These are phyloP conservation scores for Penicillium brevicompactum DNA, from an alignment of 2,329 filamentous ascomycete genomes.

Conservation along the genomic window DNA sequence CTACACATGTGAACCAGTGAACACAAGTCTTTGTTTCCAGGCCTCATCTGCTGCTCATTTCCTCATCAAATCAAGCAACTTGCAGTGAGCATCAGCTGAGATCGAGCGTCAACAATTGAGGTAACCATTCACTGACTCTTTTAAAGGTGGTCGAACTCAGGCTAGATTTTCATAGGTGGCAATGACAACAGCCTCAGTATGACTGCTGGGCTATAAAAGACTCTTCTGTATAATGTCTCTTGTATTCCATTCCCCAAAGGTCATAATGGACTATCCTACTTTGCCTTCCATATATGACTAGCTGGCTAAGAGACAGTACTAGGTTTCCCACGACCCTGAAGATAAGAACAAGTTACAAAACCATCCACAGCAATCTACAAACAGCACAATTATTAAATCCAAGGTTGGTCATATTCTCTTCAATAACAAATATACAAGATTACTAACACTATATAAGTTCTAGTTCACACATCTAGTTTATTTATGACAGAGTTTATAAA, in stretches of 20 bases:
- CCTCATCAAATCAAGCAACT: neutral
- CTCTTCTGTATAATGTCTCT: neutral
- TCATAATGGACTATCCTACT: neutral
- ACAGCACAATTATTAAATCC: neutral
- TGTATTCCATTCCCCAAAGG: neutral
- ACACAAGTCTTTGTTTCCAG: no score
- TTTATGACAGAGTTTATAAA: slow-evolving; percentile 1
- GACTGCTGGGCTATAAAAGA: neutral
- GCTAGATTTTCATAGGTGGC: neutral
- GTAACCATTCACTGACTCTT: neutral
- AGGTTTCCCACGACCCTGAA: no score
- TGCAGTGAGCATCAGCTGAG: neutral
- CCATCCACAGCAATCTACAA: neutral
- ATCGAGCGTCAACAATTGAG: neutral
- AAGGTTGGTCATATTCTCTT: neutral
- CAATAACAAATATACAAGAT: neutral
- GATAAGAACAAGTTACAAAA: neutral
- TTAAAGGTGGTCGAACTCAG: neutral
- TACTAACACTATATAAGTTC: neutral
- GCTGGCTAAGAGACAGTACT: slow-evolving; percentile 1
- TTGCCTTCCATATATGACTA: neutral
- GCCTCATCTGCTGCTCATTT: no score
- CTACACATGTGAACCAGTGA: no score
- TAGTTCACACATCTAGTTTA: neutral
- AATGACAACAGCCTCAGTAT: neutral